Evolutionary conservation across 495 filamentous ascomycete genomes (phyloP).

Genomic region (Opeltia flavorubescens): DNA sequence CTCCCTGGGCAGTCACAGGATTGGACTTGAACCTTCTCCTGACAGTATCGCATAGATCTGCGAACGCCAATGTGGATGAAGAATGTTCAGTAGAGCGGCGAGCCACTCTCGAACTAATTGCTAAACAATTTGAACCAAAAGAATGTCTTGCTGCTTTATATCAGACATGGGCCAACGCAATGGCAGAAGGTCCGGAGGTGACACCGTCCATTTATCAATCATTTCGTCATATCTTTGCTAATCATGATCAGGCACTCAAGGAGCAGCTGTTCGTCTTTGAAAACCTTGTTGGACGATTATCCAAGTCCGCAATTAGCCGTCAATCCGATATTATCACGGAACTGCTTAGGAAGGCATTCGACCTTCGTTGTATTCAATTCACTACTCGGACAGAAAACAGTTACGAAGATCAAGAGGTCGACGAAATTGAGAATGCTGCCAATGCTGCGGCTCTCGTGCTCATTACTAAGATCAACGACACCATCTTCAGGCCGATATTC

Average conservation of each 20-base stretch:
- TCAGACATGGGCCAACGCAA: constrained; percentile 52
- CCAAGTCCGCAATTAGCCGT: constrained; percentile 60
- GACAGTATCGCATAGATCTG: constrained; percentile 51
- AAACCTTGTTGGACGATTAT: constrained; percentile 55
- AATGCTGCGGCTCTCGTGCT: constrained; percentile 65
- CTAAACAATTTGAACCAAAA: constrained; percentile 57
- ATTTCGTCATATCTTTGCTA: constrained; percentile 7
- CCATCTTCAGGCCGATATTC: constrained; percentile 91
- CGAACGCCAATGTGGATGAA: constrained; percentile 37
- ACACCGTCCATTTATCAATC: constrained; percentile 13
- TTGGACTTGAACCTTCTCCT: constrained; percentile 57
- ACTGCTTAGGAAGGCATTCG: constrained; percentile 58
- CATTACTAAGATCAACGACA: constrained; percentile 92
- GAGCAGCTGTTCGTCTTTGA: constrained; percentile 54
- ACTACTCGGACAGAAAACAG: constrained; percentile 22
- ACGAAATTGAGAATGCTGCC: constrained; percentile 48
- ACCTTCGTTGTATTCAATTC: constrained; percentile 47
- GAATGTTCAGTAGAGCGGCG: constrained; percentile 47
- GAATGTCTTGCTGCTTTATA: constrained; percentile 53
- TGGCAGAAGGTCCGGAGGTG: constrained; percentile 42
- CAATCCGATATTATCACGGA: constrained; percentile 49
- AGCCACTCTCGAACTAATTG: constrained; percentile 55
- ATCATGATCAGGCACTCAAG: constrained; percentile 37
- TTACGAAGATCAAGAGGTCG: constrained; percentile 36
- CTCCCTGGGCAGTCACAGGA: constrained; percentile 75